Evolutionary conservation across 208 protist species (phyloP), one percentile per base, ranked within the genome.

Genomic region (Leishmania turanica): DNA sequence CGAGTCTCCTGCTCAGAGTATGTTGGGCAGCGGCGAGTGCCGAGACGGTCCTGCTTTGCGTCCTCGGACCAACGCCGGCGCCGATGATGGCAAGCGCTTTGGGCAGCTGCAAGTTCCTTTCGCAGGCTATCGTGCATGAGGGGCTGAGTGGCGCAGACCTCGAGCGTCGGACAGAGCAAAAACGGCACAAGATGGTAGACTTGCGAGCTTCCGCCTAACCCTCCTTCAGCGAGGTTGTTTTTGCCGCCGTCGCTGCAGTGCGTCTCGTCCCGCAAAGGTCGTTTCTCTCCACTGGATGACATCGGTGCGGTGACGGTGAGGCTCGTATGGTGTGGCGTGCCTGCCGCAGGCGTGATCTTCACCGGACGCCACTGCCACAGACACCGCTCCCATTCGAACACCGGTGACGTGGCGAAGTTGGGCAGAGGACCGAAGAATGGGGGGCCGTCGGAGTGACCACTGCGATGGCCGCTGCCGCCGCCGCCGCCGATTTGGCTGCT

Each of bases 321-420:
- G 11, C 24, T 37, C 45, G n/a, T 27, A 24, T 51, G 45, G 24
- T 73, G 69, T n/a, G 27, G 15, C 58, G 64, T 31, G 58, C 40
- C 72, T 62, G 31, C 53, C 21, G 51, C 34, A 37, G 69, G 7
- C 53, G 77, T 45, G 42, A 40, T 40, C 51, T n/a, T 77, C 79
- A 31, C 53, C 17, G 91, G 78, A 17, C 92, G 90, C 91, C 92
- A 96, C 77, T 96, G 92, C 91, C 92, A 96, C 37, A 94, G 87
- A 45, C 81, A 87, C 7, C 87, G 84, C 47, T 51, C 19, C 56
- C 84, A 78, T 81, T 87, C 83, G 68, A 90, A 90, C 56, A 96
- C 89, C 4, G 91, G 87, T 6, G 92, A 96, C 0, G 91, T 75
- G 19, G 54, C 64, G 65, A 89, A 88, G 31, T 68, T 11, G 3